Evolutionary conservation across 768 basidiomycete genomes (phyloP), one percentile per base, ranked within the genome.

Genomic region (Gloeopeniophorella convolvens): DNA sequence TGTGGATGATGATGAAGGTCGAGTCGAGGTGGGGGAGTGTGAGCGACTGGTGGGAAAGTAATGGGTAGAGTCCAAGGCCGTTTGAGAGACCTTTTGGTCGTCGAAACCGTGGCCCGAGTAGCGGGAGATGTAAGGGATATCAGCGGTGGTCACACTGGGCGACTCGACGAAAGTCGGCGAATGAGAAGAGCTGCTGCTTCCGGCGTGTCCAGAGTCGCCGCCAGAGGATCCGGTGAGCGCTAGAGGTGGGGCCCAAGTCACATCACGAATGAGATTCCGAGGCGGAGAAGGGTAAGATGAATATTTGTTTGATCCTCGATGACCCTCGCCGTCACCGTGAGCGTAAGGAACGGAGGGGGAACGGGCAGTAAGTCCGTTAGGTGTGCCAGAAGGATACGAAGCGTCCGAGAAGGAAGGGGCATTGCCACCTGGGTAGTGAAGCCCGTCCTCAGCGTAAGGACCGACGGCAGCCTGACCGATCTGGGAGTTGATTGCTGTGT

Each of bases 1-100:
- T 35, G 81, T 70, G 52, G 66, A 75, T 33, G 84, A 78, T 24
- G 84, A 78, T 7, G 79, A 72, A 8, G 82, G 76, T 31, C 80
- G 80, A 2, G 85, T 82, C 18, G 76, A 72, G 24, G 77, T 74
- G 32, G 85, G 84, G 6, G 86, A 87, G 57, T 85, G 73, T 15
- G 86, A 85, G 42, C 86, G 81, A 63, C 83, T 86, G 51, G 70
- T 72, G 12, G 80, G 70, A 63, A 80, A 83, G 61, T 85, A 83
- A 12, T 79, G 73, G 10, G 76, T 68, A 23, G 60, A 57, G 54
- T 81, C 76, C 53, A 84, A 63, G 55, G 67, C 70, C 55, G 70
- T 74, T 49, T 81, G 55, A 34, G 72, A 59, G 21, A 74, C 59
- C 61, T 84, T 84, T 59, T 79, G 75, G 46, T 83, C 83, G 34